Percentiles rank a stretch among this genome's conserved stretches.
Evolutionary conservation across 1,139 yeast species (phyloP).

Genomic region (Yamadazyma buinensis): DNA sequence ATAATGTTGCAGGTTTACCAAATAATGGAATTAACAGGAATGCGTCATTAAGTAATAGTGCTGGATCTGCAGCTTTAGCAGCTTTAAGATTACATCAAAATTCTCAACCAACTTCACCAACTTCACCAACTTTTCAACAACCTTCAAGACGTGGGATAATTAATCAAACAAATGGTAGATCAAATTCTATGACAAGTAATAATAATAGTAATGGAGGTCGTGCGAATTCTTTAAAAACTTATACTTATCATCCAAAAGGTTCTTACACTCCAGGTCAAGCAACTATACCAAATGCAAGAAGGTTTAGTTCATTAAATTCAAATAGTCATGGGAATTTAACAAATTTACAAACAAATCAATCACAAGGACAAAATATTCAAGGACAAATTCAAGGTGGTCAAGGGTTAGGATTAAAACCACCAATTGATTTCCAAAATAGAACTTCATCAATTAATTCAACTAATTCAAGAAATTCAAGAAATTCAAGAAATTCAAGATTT

Average conservation of each 20-base stretch:
- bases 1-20: slow-evolving; percentile 24
- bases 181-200: slow-evolving; percentile 13
- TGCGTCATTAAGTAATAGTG: slow-evolving; percentile 19
- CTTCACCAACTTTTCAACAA: neutral
- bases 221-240: slow-evolving; percentile 17
- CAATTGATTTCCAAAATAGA: neutral
- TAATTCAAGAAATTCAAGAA: neutral
- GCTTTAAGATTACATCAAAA: slow-evolving; percentile 35
- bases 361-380: too few relatives aligned
- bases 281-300: slow-evolving; percentile 15
- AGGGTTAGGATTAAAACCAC: neutral
- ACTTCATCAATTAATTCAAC: neutral
- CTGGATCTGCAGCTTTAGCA: slow-evolving; percentile 47
- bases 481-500: neutral
- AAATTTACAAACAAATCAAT: slow-evolving; percentile 3
- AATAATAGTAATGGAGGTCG: slow-evolving; percentile 1
- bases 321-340: slow-evolving; percentile 2
- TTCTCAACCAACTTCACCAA: slow-evolving; percentile 5
- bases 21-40: slow-evolving; percentile 14
- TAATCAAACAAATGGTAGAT: slow-evolving; percentile 8
- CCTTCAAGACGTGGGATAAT: neutral
- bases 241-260: slow-evolving; percentile 39
- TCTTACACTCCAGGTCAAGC: slow-evolving; percentile 35
- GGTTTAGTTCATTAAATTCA: slow-evolving; percentile 18
- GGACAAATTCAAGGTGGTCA: too few relatives aligned